These are phyloP conservation scores for Orbilia javanica DNA, from an alignment of 2,329 filamentous ascomycete species.

Conservation along the genomic window DNA sequence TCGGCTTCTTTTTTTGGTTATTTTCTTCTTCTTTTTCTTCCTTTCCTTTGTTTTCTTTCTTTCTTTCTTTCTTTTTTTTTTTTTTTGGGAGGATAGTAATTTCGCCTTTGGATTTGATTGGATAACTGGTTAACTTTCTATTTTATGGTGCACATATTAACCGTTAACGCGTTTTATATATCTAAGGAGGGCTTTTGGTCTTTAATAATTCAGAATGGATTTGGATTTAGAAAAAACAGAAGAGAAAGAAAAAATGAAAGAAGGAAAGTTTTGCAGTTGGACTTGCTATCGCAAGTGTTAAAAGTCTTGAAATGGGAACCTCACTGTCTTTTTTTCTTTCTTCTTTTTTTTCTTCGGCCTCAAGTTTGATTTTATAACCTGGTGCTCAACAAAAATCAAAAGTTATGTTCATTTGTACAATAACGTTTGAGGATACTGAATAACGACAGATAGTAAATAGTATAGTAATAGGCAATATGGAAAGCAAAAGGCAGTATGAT, in stretches of 20 bases:
- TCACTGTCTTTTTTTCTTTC: not conserved
- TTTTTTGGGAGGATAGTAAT: not conserved
- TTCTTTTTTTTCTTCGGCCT: not conserved
- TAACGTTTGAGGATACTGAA: constrained; percentile 18
- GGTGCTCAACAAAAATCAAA: constrained; percentile 14
- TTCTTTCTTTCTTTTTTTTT: too few species aligned
- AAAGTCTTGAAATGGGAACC: not conserved
- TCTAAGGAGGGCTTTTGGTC: not conserved
- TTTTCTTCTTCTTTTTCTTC: too few species aligned
- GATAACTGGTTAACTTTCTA: not conserved
- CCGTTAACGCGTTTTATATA: not conserved
- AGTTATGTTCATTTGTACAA: constrained; percentile 43
- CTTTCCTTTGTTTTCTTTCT: too few species aligned
- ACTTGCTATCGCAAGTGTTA: not conserved
- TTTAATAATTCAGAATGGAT: not conserved
- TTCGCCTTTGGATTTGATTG: not conserved
- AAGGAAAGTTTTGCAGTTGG: not conserved
- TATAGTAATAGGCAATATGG: constrained; percentile 7
- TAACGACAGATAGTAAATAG: not conserved
- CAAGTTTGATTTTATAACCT: not conserved
- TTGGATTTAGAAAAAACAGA: not conserved
- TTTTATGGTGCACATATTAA: not conserved
- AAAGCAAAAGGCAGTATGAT: not conserved
- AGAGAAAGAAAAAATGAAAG: too few species aligned
- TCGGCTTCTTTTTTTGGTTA: not conserved